Evolutionary conservation across 202 grass and related monocot genomes (phyloP).

Genomic region (Zoysia matrella): DNA sequence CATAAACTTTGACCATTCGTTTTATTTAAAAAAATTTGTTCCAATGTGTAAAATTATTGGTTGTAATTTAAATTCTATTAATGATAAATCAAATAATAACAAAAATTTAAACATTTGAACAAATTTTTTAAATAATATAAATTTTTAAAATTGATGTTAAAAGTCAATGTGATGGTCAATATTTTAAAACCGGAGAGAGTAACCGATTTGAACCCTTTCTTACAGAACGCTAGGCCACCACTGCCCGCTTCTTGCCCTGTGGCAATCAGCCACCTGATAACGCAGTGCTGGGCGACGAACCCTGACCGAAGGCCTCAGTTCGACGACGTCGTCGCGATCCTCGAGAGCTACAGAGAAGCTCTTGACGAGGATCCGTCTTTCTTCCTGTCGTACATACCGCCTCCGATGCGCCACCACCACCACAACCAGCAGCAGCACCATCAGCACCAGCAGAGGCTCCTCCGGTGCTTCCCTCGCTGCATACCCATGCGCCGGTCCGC

Average conservation of each 20-base stretch:
- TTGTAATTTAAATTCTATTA: too few species aligned
- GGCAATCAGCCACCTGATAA: conserved; percentile 88
- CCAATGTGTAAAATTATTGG: too few species aligned
- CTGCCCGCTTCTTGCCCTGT: conserved; percentile 77
- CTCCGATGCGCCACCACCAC: conserved; percentile 30
- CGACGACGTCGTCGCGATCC: conserved; percentile 66
- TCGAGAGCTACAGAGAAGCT: conserved; percentile 83
- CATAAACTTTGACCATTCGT: too few species aligned
- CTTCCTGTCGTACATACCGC: conserved; percentile 76
- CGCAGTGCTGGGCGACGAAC: conserved; percentile 85
- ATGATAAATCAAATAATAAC: too few species aligned
- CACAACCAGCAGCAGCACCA: conserved; percentile 34
- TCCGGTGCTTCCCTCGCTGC: too few species aligned
- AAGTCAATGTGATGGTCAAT: too few species aligned
- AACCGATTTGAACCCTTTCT: not conserved
- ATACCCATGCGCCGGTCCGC: conserved; percentile 50
- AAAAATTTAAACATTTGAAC: too few species aligned
- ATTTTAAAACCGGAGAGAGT: too few species aligned
- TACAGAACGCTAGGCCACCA: conserved; percentile 88
- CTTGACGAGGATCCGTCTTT: conserved; percentile 64
- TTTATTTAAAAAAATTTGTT: too few species aligned
- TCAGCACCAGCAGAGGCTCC: not conserved
- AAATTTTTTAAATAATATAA: too few species aligned
- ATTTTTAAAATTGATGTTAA: too few species aligned
- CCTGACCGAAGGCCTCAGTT: conserved; percentile 81